A percentile compares a stretch with the other conserved stretches of the same genome.
These are phyloP conservation scores for Stenogyne calaminthoides DNA, from an alignment of 305 asterid species.

Conservation along the genomic window DNA sequence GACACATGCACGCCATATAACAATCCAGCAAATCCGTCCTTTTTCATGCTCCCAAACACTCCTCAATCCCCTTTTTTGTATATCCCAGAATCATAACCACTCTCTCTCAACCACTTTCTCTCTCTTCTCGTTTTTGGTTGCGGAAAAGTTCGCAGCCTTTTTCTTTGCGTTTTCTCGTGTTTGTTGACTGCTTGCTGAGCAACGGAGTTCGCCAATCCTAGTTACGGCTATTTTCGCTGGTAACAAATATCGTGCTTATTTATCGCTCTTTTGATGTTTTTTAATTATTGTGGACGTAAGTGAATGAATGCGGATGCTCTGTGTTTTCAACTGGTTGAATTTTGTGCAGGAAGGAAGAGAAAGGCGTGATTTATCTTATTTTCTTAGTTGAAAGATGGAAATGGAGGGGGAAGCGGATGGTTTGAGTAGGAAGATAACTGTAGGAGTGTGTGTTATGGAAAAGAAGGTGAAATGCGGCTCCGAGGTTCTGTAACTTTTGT, in stretches of 20 bases:
- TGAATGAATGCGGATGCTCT: constrained; percentile 8
- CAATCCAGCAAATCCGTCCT: constrained; percentile 22
- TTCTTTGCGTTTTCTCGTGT: constrained; percentile 24
- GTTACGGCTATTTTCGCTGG: constrained; percentile 25
- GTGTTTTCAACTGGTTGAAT: constrained; percentile 12
- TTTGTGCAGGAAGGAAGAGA: constrained; percentile 37
- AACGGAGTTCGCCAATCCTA: constrained; percentile 25
- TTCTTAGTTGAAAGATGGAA: constrained; percentile 12
- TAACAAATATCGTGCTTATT: constrained; percentile 26
- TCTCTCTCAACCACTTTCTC: neutral
- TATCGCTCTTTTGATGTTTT: neutral
- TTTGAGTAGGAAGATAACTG: constrained; percentile 53
- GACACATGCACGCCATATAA: constrained; percentile 35
- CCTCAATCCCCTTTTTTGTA: constrained; percentile 31
- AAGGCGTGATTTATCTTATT: constrained; percentile 7
- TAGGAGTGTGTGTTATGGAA: constrained; percentile 99
- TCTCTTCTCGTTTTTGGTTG: constrained; percentile 1
- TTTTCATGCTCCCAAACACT: constrained; percentile 18
- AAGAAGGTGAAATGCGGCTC: constrained; percentile 99
- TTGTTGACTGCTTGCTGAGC: constrained; percentile 22
- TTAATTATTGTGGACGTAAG: neutral
- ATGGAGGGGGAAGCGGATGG: constrained; percentile 46
- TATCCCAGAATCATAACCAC: constrained; percentile 47
- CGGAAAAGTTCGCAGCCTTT: constrained; percentile 25
- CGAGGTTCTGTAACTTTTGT: constrained; percentile 69